These are phyloP conservation scores for Mycena filopes DNA, from an alignment of 768 basidiomycete species.

Conservation along the genomic window DNA sequence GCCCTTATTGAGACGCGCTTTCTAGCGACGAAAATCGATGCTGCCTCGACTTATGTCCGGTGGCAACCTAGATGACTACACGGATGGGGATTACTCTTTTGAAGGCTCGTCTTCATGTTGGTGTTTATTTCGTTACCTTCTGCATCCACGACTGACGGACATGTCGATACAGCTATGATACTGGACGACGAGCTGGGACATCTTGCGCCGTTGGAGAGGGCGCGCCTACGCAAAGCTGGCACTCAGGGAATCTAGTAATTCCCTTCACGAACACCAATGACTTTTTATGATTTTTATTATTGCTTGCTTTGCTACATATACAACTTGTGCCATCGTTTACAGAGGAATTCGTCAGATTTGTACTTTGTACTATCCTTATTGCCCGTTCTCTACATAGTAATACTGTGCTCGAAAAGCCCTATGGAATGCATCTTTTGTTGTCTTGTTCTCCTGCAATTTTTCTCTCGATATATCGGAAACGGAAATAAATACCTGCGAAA, in stretches of 20 bases:
- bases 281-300: conserved; percentile 14
- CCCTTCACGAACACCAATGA: conserved; percentile 15
- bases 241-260: conserved; percentile 10
- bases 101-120: conserved; percentile 58
- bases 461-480: too few species aligned
- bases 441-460: too few species aligned
- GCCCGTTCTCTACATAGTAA: background rate
- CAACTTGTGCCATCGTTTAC: conserved; percentile 3
- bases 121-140: conserved; percentile 29
- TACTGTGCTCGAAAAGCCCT: background rate
- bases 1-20: conserved; percentile 6
- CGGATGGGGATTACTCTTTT: conserved; percentile 53
- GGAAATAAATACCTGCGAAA: too few species aligned
- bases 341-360: conserved; percentile 3
- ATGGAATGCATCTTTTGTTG: background rate
- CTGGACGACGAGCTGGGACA: conserved; percentile 54
- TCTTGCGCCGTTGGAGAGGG: conserved; percentile 76
- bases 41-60: conserved; percentile 68
- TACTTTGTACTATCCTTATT: conserved; percentile 18
- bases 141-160: conserved; percentile 33
- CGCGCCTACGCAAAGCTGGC: conserved; percentile 57
- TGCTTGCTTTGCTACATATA: conserved; percentile 23
- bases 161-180: conserved; percentile 48
- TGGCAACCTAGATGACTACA: conserved; percentile 39
- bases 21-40: conserved; percentile 79